phyloP scores from a whole-genome alignment of 257 asterid species.

The Capsicum chinense region DNA sequence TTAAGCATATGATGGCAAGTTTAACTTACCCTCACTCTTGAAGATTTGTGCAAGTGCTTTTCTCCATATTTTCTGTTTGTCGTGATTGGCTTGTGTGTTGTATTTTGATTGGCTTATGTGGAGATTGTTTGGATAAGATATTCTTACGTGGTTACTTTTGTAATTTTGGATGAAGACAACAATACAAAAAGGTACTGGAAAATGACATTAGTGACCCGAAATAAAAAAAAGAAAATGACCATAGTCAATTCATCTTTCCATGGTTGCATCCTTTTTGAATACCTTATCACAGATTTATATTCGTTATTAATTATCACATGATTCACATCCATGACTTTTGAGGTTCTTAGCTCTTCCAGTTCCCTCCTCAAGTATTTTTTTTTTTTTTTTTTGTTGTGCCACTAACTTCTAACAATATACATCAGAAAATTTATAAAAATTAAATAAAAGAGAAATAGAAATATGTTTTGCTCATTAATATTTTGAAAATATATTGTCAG shows the following conservation, averaged over 20 bases:
- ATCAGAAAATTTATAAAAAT: background rate
- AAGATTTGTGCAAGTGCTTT: background rate
- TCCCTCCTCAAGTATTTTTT: background rate
- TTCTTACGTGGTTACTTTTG: conserved; percentile 24
- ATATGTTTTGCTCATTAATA: background rate
- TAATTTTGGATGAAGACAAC: conserved; percentile 25
- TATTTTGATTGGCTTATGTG: conserved; percentile 26
- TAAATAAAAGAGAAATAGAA: background rate
- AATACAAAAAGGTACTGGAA: conserved; percentile 22
- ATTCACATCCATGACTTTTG: conserved; percentile 16
- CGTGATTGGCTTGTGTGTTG: conserved; percentile 23
- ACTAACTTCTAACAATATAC: background rate
- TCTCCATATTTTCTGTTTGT: conserved; percentile 19
- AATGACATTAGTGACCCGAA: conserved; percentile 16
- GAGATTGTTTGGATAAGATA: conserved; percentile 34
- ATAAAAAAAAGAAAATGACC: conserved; percentile 10
- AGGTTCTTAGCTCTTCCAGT: background rate
- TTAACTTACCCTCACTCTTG: background rate
- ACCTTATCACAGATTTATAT: background rate
- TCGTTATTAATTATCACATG: conserved; percentile 21
- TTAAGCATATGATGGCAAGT: background rate
- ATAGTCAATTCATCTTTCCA: background rate
- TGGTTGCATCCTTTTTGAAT: conserved; percentile 21
- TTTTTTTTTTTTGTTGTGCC: background rate
- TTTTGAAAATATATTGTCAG: background rate